Evolutionary conservation across 768 basidiomycete species (phyloP).

Genomic region (Fibroporia radiculosa): DNA sequence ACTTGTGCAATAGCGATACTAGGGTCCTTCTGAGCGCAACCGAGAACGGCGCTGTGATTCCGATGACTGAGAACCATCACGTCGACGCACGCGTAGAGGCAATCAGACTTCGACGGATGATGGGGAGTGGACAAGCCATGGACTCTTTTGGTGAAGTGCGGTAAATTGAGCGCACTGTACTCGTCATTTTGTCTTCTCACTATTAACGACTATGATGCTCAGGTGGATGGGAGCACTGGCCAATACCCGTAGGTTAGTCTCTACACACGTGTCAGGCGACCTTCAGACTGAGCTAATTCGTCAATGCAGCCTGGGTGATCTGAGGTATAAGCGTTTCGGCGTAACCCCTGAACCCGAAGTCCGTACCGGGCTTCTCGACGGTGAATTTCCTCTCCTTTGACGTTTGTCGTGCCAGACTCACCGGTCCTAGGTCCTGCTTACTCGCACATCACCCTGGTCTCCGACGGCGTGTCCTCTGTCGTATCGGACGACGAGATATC

Average conservation of each 20-base stretch:
- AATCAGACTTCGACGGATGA: conserved; percentile 78
- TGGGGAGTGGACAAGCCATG: conserved; percentile 81
- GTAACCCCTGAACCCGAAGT: conserved; percentile 94
- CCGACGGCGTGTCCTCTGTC: conserved; percentile 88
- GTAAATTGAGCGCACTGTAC: conserved; percentile 29
- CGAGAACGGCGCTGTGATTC: conserved; percentile 60
- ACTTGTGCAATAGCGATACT: conserved; percentile 7
- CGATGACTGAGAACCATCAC: conserved; percentile 94
- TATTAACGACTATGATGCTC: not conserved
- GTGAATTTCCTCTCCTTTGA: conserved; percentile 31
- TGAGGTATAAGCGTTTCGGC: conserved; percentile 82
- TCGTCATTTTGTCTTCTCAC: not conserved
- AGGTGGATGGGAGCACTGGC: conserved; percentile 95
- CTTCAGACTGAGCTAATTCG: not conserved
- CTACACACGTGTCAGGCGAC: not conserved
- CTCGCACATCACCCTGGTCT: conserved; percentile 84
- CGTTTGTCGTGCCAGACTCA: not conserved
- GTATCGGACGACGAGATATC: conserved; percentile 93
- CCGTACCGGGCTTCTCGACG: conserved; percentile 63
- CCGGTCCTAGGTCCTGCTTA: conserved; percentile 58
- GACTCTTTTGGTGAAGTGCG: conserved; percentile 93
- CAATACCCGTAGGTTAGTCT: conserved; percentile 77
- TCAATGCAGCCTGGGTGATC: conserved; percentile 67
- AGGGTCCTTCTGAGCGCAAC: conserved; percentile 77
- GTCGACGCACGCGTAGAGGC: conserved; percentile 88